Conservation (phyloP, 192 early-diverging fungal species). For the Rhizophagus prolifer region DNA sequence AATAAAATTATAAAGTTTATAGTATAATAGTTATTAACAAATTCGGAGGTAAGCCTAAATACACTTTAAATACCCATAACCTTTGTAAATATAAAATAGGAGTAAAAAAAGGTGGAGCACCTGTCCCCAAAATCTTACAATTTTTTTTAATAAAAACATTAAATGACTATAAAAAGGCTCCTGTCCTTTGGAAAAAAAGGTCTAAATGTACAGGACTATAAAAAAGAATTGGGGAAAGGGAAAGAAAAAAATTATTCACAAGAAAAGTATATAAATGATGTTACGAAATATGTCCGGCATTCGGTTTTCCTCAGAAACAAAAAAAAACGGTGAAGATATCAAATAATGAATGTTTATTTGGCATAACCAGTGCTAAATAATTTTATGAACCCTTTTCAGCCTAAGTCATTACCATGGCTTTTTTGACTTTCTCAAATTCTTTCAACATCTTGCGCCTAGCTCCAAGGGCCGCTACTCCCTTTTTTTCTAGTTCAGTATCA, state of each 20-base stretch:
- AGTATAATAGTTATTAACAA: not conserved
- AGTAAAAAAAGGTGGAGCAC: conserved; percentile 19
- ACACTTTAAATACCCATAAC: not conserved
- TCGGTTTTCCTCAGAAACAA: not conserved
- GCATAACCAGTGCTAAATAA: not conserved
- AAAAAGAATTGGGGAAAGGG: not conserved
- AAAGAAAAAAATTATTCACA: conserved; percentile 26
- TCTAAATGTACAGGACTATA: conserved; percentile 11
- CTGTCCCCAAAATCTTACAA: conserved; percentile 22
- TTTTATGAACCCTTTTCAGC: not conserved
- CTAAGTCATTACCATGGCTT: conserved; percentile 32
- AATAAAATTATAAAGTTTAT: conserved; percentile 13
- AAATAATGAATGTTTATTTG: conserved; percentile 1
- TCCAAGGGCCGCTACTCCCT: conserved; percentile 90
- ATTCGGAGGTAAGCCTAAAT: not conserved
- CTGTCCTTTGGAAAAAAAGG: conserved; percentile 8
- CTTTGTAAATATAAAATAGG: not conserved
- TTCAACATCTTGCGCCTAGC: conserved; percentile 96
- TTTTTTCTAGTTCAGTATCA: conserved; percentile 77
- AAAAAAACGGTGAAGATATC: not conserved
- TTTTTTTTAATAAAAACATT: conserved; percentile 16
- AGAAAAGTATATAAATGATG: conserved; percentile 16
- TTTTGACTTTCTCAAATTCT: conserved; percentile 83
- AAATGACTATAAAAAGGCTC: conserved; percentile 7
- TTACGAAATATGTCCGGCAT: not conserved